Base-by-base conservation (phyloP, 768 basidiomycete species). In the Serendipita indica region DNA sequence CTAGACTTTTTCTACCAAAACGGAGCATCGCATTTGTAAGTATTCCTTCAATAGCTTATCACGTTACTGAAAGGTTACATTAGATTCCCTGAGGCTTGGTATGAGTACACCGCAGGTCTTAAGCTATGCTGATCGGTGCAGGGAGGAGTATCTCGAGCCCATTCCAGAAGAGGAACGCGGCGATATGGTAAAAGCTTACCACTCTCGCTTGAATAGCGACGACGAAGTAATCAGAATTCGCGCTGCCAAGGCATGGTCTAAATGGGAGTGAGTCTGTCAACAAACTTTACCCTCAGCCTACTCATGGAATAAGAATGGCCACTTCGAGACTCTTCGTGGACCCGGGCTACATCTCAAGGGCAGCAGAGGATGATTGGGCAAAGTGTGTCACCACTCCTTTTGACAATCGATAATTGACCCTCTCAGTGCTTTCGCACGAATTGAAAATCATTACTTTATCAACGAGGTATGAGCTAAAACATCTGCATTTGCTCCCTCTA, bases 1-100 rank as follows among this genome's bases (percentile, higher is more conserved):
- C 77, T 96, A 37, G 77, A 79, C 18, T 97, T 92, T 74, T 94
- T 96, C 74, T 96, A 93, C 70, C 90, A 92, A 72, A 79, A 86
- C 2, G 89, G 89, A 13, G 72, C 87, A 10, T 83, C 83, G 3
- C 82, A 85, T 67, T 69, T 89, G 32, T 58, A 20, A 60, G 65
- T 37, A 37, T 37, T 37, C 35, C n/a, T 37, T 37, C 35, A 10
- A 10, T 37, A 10, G 10, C 1, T 1, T 7, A n/a, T 57, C 35
- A 10, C 35, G n/a, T 10, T 37, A 37, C 35, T 37, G n/a, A 37
- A 37, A 10, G 59, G 58, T 7, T 60, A 33, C 25, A 58, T 62
- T 25, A 46, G 67, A 30, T 91, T 90, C 75, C 88, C 89, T 0
- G 86, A 90, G 70, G 88, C 89, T 63, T 94, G 89, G 89, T 88